Percentiles rank a stretch among this genome's conserved stretches.
Evolutionary conservation across 768 basidiomycete species (phyloP).

Genomic region (Hericium alpestre): DNA sequence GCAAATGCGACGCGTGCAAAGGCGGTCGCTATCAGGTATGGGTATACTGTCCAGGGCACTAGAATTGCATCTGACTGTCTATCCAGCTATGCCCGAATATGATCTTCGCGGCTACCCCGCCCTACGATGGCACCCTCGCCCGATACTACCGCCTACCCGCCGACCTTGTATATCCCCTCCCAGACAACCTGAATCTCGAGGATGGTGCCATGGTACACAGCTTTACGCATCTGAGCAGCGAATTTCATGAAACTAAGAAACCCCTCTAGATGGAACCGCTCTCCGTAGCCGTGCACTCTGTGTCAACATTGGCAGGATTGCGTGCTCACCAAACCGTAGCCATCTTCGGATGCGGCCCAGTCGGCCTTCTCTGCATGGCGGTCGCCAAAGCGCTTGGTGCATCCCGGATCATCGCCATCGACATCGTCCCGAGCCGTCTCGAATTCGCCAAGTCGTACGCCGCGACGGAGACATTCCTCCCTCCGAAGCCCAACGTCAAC

Average conservation of each 20-base stretch:
- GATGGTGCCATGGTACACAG: slow-evolving; percentile 85
- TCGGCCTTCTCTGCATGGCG: slow-evolving; percentile 85
- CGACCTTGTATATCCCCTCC: slow-evolving; percentile 76
- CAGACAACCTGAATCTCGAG: slow-evolving; percentile 76
- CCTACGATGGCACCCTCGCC: slow-evolving; percentile 80
- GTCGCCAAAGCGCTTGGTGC: slow-evolving; percentile 94
- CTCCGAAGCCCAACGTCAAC: slow-evolving; percentile 45
- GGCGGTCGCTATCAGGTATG: slow-evolving; percentile 69
- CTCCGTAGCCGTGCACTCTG: slow-evolving; percentile 84
- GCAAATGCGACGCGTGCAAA: slow-evolving; percentile 78
- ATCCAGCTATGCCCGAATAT: slow-evolving; percentile 74
- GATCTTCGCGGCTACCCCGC: slow-evolving; percentile 87
- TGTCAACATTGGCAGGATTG: slow-evolving; percentile 65
- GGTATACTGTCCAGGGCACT: background rate
- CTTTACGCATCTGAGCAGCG: background rate
- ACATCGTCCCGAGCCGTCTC: slow-evolving; percentile 65
- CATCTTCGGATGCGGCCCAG: slow-evolving; percentile 85
- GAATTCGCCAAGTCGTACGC: slow-evolving; percentile 81
- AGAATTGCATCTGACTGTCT: background rate
- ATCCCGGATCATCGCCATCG: slow-evolving; percentile 72
- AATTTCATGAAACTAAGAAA: background rate
- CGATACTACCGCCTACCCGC: slow-evolving; percentile 82
- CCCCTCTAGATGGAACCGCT: slow-evolving; percentile 77
- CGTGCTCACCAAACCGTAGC: slow-evolving; percentile 66
- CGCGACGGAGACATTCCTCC: slow-evolving; percentile 66